A percentile compares a stretch with the other conserved stretches of the same genome.
Conservation (phyloP, 768 basidiomycete genomes). For the Tephrocybe sp. region DNA sequence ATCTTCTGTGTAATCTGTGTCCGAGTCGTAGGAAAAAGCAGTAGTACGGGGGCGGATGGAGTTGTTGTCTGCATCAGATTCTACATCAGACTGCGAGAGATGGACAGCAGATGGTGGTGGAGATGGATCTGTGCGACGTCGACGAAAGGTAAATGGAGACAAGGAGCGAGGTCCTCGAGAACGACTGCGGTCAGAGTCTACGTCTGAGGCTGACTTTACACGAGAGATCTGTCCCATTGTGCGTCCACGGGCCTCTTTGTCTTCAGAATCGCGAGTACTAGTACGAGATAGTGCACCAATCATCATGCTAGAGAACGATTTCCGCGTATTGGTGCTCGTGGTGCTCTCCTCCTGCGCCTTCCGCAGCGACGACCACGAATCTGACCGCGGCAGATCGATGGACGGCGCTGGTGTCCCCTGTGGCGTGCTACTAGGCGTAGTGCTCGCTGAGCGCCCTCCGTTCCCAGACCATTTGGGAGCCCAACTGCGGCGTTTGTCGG, state of each 20-base stretch:
- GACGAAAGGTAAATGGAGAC: slow-evolving; percentile 77
- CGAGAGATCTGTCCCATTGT: slow-evolving; percentile 43
- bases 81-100: slow-evolving; percentile 61
- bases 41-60: slow-evolving; percentile 53
- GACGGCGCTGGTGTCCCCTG: slow-evolving; percentile 11
- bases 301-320: slow-evolving; percentile 67
- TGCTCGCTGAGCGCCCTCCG: not conserved
- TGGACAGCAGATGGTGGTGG: slow-evolving; percentile 55
- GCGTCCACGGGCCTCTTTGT: slow-evolving; percentile 50
- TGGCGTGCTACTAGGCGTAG: slow-evolving; percentile 1
- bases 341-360: slow-evolving; percentile 10
- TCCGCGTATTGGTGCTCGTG: slow-evolving; percentile 29
- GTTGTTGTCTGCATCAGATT: slow-evolving; percentile 52
- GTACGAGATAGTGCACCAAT: slow-evolving; percentile 66
- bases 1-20: slow-evolving; percentile 54
- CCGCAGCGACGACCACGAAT: slow-evolving; percentile 26
- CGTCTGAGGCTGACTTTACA: slow-evolving; percentile 49
- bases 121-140: slow-evolving; percentile 58
- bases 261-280: slow-evolving; percentile 29
- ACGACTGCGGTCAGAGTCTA: slow-evolving; percentile 40
- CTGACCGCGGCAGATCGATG: slow-evolving; percentile 15
- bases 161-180: slow-evolving; percentile 64
- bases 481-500: too few species aligned
- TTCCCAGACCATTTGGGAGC: too few species aligned
- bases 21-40: slow-evolving; percentile 63